A percentile compares a stretch with the other conserved stretches of the same genome.
phyloP scores from a whole-genome alignment of 2,329 filamentous ascomycete species.

The Coniochaeta prunicola region DNA sequence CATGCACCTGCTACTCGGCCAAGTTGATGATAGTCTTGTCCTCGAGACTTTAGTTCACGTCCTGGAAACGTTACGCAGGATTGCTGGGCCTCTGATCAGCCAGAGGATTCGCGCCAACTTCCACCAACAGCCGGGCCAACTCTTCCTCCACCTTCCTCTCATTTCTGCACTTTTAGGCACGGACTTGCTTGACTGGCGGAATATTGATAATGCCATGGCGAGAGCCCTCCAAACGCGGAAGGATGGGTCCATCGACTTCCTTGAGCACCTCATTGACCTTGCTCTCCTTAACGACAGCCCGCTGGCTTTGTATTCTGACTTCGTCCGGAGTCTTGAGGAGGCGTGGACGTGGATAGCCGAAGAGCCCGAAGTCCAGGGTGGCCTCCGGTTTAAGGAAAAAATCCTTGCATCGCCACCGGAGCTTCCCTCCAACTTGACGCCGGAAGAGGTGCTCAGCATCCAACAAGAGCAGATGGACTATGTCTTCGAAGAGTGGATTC shows the following conservation, averaged over 20 bases:
- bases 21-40: constrained; percentile 46
- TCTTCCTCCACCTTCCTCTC: constrained; percentile 50
- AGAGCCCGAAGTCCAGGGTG: constrained; percentile 56
- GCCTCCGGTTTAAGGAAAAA: constrained; percentile 65
- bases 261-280: constrained; percentile 73
- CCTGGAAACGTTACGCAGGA: constrained; percentile 52
- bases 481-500: constrained; percentile 92
- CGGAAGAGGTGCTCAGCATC: constrained; percentile 48
- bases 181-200: constrained; percentile 55
- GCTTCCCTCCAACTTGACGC: constrained; percentile 35
- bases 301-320: constrained; percentile 75
- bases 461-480: constrained; percentile 86
- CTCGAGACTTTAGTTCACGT: constrained; percentile 57
- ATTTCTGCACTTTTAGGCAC: constrained; percentile 51
- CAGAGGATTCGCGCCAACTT: constrained; percentile 49
- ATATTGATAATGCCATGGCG: constrained; percentile 65
- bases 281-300: constrained; percentile 73
- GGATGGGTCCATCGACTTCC: constrained; percentile 65
- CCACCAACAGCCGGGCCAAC: constrained; percentile 46
- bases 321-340: constrained; percentile 72
- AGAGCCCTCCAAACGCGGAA: constrained; percentile 67
- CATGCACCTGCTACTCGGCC: constrained; percentile 47
- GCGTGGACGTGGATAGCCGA: constrained; percentile 76
- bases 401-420: constrained; percentile 34
- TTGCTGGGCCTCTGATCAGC: constrained; percentile 46